phyloP scores from a whole-genome alignment of 2,329 filamentous ascomycete genomes.

The Pseudogymnoascus sp. region DNA sequence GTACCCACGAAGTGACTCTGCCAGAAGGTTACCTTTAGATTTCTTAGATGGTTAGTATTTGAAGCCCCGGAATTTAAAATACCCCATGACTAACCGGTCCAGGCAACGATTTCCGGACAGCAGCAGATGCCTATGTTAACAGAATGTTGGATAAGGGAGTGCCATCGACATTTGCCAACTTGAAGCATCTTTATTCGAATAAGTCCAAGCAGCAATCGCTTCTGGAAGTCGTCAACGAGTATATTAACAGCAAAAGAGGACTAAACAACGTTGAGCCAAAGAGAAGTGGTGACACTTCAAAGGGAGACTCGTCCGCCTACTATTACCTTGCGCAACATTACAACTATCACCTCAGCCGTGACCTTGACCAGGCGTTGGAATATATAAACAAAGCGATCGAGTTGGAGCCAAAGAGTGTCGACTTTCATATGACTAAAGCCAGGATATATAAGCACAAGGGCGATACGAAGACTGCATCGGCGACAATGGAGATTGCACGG shows the following conservation, averaged over 20 bases:
- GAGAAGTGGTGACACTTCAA: conserved; percentile 38
- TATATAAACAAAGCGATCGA: conserved; percentile 79
- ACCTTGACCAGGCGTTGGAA: conserved; percentile 71
- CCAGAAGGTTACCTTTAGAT: conserved; percentile 77
- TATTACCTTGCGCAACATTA: conserved; percentile 97
- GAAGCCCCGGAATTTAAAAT: not conserved
- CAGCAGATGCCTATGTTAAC: conserved; percentile 70
- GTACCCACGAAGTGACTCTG: conserved; percentile 74
- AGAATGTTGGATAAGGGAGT: conserved; percentile 87
- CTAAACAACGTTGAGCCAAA: conserved; percentile 34
- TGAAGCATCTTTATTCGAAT: conserved; percentile 86
- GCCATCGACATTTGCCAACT: conserved; percentile 90
- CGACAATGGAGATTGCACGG: conserved; percentile 81
- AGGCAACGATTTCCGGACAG: conserved; percentile 71
- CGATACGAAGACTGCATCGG: conserved; percentile 68
- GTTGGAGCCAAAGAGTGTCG: conserved; percentile 70
- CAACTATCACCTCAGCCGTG: conserved; percentile 81
- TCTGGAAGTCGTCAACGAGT: conserved; percentile 67
- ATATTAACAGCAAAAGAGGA: conserved; percentile 51
- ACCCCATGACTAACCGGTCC: conserved; percentile 16
- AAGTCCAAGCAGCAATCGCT: conserved; percentile 68
- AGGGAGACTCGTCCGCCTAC: conserved; percentile 68
- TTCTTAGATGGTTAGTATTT: conserved; percentile 60
- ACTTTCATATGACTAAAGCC: conserved; percentile 92
- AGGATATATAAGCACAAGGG: conserved; percentile 89